Conservation (phyloP, 768 basidiomycete species). For the Grammothele lineata region DNA sequence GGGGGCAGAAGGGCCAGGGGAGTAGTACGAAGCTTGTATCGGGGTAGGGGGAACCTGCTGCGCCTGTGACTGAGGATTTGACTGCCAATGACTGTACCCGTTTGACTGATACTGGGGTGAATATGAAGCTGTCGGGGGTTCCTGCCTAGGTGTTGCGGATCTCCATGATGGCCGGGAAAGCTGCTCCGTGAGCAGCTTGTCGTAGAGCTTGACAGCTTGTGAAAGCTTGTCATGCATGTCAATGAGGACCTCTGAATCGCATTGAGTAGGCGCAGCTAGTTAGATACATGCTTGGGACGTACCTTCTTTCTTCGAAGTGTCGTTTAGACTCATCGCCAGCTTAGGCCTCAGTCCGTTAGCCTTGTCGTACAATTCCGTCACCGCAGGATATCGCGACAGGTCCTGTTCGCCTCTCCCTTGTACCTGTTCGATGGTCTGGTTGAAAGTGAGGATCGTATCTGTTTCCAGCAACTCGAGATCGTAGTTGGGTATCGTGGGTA, state of each 20-base stretch:
- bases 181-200: constrained; percentile 81
- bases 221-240: constrained; percentile 96
- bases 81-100: constrained; percentile 19
- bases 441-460: constrained; percentile 86
- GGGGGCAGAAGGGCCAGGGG: constrained; percentile 4
- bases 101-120: constrained; percentile 19
- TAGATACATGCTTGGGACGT: constrained; percentile 25
- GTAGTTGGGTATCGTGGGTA: constrained; percentile 63
- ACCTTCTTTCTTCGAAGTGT: constrained; percentile 85
- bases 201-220: constrained; percentile 89
- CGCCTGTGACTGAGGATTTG: no score
- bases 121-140: constrained; percentile 26
- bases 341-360: constrained; percentile 77
- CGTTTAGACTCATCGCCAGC: constrained; percentile 78
- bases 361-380: constrained; percentile 80
- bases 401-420: constrained; percentile 75
- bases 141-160: constrained; percentile 9
- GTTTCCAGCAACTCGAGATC: constrained; percentile 81
- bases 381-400: constrained; percentile 76
- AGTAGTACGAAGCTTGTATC: constrained; percentile 15
- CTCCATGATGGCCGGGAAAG: constrained; percentile 70
- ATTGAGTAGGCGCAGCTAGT: neutral
- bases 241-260: constrained; percentile 63
- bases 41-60: constrained; percentile 8
- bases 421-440: constrained; percentile 83